Conservation (phyloP, 805 yeast species). For the Saccharomycopsis sp. region DNA sequence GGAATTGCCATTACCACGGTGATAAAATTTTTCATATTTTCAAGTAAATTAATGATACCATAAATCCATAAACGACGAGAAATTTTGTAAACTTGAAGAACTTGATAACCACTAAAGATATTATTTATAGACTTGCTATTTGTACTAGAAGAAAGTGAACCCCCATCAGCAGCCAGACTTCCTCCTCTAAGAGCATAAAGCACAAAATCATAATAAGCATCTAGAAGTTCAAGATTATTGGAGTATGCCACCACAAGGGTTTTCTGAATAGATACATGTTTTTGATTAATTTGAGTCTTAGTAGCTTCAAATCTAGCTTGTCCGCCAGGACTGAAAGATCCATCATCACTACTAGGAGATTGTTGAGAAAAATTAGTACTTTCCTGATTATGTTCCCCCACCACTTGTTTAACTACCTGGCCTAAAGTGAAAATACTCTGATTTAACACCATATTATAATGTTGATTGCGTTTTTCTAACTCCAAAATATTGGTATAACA, state of each 20-base stretch:
- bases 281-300: neutral
- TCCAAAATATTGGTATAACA: constrained; percentile 17
- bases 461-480: constrained; percentile 17
- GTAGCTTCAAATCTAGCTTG: neutral
- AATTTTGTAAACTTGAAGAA: constrained; percentile 67
- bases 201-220: constrained; percentile 18
- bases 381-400: neutral
- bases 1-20: constrained; percentile 13
- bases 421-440: constrained; percentile 11
- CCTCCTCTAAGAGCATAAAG: constrained; percentile 16
- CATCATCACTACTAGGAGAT: neutral
- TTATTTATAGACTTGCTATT: constrained; percentile 20
- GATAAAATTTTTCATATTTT: constrained; percentile 18
- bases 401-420: constrained; percentile 10
- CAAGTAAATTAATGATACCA: constrained; percentile 62
- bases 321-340: neutral
- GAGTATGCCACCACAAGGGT: constrained; percentile 14
- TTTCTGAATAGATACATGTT: constrained; percentile 14
- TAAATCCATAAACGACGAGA: constrained; percentile 79
- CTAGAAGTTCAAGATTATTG: constrained; percentile 16
- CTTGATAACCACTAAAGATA: constrained; percentile 49
- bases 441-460: constrained; percentile 13
- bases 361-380: neutral
- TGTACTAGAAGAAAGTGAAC: constrained; percentile 21
- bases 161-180: constrained; percentile 16